Base-by-base conservation (phyloP, 1,284 basidiomycete species). In the Trichosporon coremiiforme region DNA sequence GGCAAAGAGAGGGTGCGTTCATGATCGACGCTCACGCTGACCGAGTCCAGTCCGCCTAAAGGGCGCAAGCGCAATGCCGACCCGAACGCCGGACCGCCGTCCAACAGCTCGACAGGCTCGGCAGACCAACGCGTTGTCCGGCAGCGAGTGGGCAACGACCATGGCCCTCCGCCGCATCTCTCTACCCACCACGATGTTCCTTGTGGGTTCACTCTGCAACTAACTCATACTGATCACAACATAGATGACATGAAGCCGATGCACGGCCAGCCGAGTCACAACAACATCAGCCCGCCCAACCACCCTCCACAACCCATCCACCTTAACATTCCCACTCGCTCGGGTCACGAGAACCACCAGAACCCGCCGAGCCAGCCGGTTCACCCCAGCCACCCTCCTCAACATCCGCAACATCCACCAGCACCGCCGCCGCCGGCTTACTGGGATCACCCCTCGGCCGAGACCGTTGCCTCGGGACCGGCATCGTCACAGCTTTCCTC, bases 361-460 rank as follows among this genome's bases (percentile, higher is more conserved):
- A 31, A n/a, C 31, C 57, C 31, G 2, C 29, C 29, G 29, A 60
- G 17, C 29, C 31, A 31, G 7, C 57, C 57, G 13, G 6, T 15
- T 12, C 57, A 31, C 10, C 31, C 57, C 8, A 33, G 6, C 13
- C 57, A 60, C 57, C 57, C 29, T 29, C 25, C 25, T 29, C 57
- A 33, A 31, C 57, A 31, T 4, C 57, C 29, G 15, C 57, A 33
- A 15, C 57, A 60, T 7, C 57, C 29, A 9, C 31, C 57, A 17
- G 31, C 31, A 60, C 15, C 31, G 7, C 57, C 57, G 31, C 31
- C 57, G 31, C 31, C 57, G 12, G 31, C 57, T 4, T 60, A 60
- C 57, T 60, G 57, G 57, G 57, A 60, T 15, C 57, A 60, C 57
- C 57, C 57, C 57, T 60, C 57, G 57, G 57, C 57, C 31, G 57